phyloP scores from a whole-genome alignment of 495 filamentous ascomycete genomes.

The Neurospora sublineolata region DNA sequence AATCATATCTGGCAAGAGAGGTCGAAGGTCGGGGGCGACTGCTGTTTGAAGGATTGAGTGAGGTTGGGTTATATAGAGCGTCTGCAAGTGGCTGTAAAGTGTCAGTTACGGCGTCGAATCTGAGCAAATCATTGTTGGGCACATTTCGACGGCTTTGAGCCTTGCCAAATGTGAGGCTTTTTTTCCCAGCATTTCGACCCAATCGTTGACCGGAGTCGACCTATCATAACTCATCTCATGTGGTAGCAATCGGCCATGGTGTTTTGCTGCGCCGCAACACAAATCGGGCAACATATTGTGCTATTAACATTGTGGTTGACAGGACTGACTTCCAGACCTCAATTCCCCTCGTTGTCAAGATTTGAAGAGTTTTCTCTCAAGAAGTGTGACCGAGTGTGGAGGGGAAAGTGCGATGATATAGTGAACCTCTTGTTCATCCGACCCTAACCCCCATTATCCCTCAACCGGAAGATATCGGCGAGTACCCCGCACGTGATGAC shows the following conservation, averaged over 20 bases:
- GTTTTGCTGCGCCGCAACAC: not conserved
- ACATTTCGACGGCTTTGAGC: not conserved
- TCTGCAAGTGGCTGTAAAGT: not conserved
- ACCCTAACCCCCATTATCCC: not conserved
- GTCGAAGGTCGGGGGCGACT: not conserved
- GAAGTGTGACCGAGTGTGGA: not conserved
- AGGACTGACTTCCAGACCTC: too few relatives aligned
- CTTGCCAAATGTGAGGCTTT: not conserved
- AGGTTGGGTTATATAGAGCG: not conserved
- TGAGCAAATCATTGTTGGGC: too few relatives aligned
- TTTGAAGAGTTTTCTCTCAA: not conserved
- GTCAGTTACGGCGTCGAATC: not conserved
- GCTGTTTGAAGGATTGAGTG: not conserved
- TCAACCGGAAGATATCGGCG: not conserved
- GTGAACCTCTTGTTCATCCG: not conserved
- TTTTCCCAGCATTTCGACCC: not conserved
- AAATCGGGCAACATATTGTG: not conserved
- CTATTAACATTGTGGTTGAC: not conserved
- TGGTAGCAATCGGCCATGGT: not conserved
- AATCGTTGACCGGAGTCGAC: not conserved
- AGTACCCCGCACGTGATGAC: not conserved
- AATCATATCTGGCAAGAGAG: not conserved
- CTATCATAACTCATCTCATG: not conserved
- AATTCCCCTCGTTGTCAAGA: rapidly evolving
- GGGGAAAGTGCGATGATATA: not conserved